Evolutionary conservation across 176 grass and related monocot species (phyloP).

Genomic region (Raddia distichophylla): DNA sequence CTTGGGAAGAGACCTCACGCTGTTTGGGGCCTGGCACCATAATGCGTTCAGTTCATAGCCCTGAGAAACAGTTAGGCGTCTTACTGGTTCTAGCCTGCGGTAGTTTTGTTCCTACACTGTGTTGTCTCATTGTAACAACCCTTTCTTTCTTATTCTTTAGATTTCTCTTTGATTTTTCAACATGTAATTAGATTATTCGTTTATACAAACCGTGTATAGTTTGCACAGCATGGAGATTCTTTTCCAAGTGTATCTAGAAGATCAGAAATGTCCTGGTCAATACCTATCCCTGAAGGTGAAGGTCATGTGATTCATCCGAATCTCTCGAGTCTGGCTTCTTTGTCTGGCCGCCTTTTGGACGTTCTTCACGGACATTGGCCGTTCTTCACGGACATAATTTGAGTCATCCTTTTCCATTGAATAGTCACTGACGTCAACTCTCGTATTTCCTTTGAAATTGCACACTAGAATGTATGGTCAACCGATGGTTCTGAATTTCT

Average conservation of each 20-base stretch:
- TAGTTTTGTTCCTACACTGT: conserved; percentile 34
- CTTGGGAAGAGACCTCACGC: not conserved
- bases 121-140: conserved; percentile 4
- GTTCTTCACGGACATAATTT: not conserved
- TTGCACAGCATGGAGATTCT: conserved; percentile 11
- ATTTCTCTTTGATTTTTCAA: conserved; percentile 5
- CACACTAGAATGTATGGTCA: not conserved
- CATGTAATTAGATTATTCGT: conserved; percentile 38
- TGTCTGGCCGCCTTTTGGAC: not conserved
- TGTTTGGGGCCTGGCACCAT: not conserved
- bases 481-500: not conserved
- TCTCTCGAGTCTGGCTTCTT: not conserved
- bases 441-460: not conserved
- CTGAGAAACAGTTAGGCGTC: conserved; percentile 9
- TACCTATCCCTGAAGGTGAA: not conserved
- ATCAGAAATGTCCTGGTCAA: not conserved
- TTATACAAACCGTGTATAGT: conserved; percentile 39
- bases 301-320: not conserved
- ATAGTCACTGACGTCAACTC: not conserved
- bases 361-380: not conserved
- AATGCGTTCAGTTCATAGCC: conserved; percentile 27
- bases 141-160: conserved; percentile 8
- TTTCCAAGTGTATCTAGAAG: not conserved
- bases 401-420: not conserved
- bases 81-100: conserved; percentile 27